Base-by-base conservation (phyloP, 768 basidiomycete species). In the Amanita phalloides region DNA sequence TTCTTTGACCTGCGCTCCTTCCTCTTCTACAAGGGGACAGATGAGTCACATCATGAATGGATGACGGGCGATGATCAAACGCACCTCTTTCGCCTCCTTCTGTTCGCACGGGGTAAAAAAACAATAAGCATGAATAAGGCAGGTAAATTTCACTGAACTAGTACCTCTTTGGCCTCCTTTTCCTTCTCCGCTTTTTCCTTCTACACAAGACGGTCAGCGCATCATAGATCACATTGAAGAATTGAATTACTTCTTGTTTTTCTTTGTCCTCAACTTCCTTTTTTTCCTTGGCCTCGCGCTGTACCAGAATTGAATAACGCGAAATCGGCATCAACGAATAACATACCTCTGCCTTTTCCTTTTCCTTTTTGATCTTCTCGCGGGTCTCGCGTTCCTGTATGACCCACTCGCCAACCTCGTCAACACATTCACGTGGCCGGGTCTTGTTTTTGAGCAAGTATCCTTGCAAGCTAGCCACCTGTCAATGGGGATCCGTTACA, bases 381-480 rank as follows among this genome's bases (percentile, higher is more conserved):
- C 86, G 78, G 21, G 80, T 88, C 71, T 87, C 86, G 49, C 90
- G 83, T 61, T 92, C 90, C 62, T 84, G 78, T 54, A 78, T 68
- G 48, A 90, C 64, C 89, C 91, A 94, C 42, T 80, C 82, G 28
- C 65, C 72, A 23, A 86, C 84, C 63, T 90, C 89, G 4, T 83
- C 82, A 7, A 92, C 89, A 56, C 84, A 87, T 65, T 91, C 86
- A 54, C 77, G 76, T 37, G 90, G 90, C n/a, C 90, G 82, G 10
- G 90, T 84, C 76, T 92, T 90, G 66, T 91, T 91, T 76, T 86
- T 87, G 53, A 90, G 72, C 36, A 92, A 74, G 64, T 91, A 91
- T 2, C 90, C 90, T 71, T 91, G 90, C 57, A 91, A 74, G 45
- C 77, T 73, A 25, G 90, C 90, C 53, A 91, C 87, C 87, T 89